Percentiles rank a stretch among this genome's conserved stretches.
These are phyloP conservation scores for Collybiopsis confluens DNA, from an alignment of 768 basidiomycete species.

Conservation along the genomic window DNA sequence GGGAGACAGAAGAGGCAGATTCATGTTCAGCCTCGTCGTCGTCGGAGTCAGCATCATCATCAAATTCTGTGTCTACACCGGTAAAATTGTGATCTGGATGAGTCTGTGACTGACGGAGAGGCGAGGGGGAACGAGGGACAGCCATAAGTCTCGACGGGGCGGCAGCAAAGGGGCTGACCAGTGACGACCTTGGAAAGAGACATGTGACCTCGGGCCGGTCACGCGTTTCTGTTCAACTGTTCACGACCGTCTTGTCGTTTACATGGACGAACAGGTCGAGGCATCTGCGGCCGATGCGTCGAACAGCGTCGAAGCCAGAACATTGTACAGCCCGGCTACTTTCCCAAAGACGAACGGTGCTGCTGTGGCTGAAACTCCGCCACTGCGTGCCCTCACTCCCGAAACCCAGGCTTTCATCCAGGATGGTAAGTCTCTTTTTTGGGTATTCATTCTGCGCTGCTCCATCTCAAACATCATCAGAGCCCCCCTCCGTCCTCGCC, in stretches of 20 bases:
- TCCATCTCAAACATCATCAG: slow-evolving; percentile 25
- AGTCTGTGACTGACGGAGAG: neutral
- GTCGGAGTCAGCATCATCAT: slow-evolving; percentile 41
- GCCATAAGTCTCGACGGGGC: neutral
- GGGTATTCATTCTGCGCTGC: slow-evolving; percentile 11
- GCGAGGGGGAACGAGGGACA: neutral
- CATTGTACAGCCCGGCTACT: slow-evolving; percentile 47
- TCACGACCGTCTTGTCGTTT: no score
- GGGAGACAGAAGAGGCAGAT: slow-evolving; percentile 59
- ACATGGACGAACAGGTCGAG: neutral
- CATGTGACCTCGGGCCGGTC: no score
- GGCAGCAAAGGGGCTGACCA: no score
- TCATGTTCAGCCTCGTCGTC: slow-evolving; percentile 34
- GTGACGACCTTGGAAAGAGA: no score
- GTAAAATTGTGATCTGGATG: neutral
- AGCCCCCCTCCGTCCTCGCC: slow-evolving; percentile 67
- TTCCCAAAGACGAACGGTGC: slow-evolving; percentile 50
- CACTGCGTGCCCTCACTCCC: slow-evolving; percentile 44
- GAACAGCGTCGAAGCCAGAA: slow-evolving; percentile 37
- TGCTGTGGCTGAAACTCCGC: slow-evolving; percentile 17
- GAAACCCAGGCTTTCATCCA: slow-evolving; percentile 35
- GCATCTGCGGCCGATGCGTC: slow-evolving; percentile 24
- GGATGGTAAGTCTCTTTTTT: no score
- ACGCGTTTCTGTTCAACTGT: no score
- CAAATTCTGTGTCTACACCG: neutral